These are phyloP conservation scores for Tilletia caries DNA, from an alignment of 1,284 basidiomycete species.

Conservation along the genomic window DNA sequence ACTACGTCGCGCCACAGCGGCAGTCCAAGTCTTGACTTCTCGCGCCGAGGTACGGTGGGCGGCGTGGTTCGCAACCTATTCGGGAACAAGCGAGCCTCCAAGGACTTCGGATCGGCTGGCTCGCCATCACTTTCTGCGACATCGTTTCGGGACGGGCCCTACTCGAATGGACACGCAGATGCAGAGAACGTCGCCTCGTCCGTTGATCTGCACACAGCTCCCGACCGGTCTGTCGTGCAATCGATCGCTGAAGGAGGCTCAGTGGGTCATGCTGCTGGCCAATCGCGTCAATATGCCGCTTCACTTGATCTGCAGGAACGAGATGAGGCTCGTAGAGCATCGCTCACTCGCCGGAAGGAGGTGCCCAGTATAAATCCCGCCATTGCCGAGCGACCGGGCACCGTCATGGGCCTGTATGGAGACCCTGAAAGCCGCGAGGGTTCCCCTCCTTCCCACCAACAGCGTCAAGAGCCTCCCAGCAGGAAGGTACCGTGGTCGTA, in stretches of 20 bases:
- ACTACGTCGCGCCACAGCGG: background rate
- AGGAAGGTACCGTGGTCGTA: conserved; percentile 44
- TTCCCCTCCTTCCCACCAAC: conserved; percentile 5
- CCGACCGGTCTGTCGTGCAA: background rate
- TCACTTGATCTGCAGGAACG: conserved; percentile 17
- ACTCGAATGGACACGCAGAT: background rate
- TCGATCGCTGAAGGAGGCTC: conserved; percentile 1
- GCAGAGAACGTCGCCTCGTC: conserved; percentile 1
- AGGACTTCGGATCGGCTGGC: background rate
- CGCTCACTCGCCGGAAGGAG: conserved; percentile 9
- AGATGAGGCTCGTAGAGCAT: background rate
- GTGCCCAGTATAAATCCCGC: background rate
- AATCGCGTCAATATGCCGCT: background rate
- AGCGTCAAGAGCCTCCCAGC: conserved; percentile 30
- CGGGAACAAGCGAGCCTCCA: background rate
- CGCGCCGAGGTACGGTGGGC: background rate
- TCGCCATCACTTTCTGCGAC: conserved; percentile 6
- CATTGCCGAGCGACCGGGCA: conserved; percentile 6
- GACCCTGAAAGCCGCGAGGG: background rate
- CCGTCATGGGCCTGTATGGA: conserved; percentile 12
- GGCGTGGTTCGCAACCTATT: conserved; percentile 8
- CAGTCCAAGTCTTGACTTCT: conserved; percentile 10
- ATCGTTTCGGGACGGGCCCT: background rate
- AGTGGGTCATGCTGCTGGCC: background rate
- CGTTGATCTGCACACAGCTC: background rate